Evolutionary conservation across 2,329 filamentous ascomycete species (phyloP).

Genomic region (Drechslerella stenobrocha): DNA sequence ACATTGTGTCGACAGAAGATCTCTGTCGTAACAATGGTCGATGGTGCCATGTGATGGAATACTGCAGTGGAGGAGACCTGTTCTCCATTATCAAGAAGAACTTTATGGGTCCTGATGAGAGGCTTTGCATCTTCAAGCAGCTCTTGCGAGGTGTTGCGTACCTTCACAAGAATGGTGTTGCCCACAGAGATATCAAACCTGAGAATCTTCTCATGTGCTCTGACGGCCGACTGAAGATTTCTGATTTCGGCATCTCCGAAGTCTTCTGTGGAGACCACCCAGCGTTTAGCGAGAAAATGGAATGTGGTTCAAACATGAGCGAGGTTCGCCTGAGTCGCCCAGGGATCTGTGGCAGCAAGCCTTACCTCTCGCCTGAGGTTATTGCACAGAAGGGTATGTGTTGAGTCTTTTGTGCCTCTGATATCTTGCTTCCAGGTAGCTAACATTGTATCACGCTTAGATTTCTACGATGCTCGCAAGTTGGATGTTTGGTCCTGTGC

Average conservation of each 20-base stretch:
- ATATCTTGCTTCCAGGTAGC: slow-evolving; percentile 12
- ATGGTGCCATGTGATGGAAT: slow-evolving; percentile 94
- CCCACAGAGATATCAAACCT: slow-evolving; percentile 86
- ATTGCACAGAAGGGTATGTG: slow-evolving; percentile 67
- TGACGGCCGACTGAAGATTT: slow-evolving; percentile 83
- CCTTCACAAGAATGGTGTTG: slow-evolving; percentile 79
- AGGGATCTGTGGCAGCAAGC: slow-evolving; percentile 80
- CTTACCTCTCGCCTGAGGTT: slow-evolving; percentile 86
- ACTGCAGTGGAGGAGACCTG: slow-evolving; percentile 79
- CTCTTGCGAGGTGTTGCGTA: slow-evolving; percentile 79
- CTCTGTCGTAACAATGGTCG: slow-evolving; percentile 71
- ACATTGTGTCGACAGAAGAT: slow-evolving; percentile 78
- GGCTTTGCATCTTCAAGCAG: slow-evolving; percentile 86
- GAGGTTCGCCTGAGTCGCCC: slow-evolving; percentile 72
- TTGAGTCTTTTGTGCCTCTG: slow-evolving; percentile 10
- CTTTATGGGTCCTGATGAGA: slow-evolving; percentile 70
- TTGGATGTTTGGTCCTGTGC: slow-evolving; percentile 86
- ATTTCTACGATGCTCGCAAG: slow-evolving; percentile 71
- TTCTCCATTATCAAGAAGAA: slow-evolving; percentile 73
- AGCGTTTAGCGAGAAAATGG: slow-evolving; percentile 71
- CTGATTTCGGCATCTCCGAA: slow-evolving; percentile 87
- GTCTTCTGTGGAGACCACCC: slow-evolving; percentile 82
- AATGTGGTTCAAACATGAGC: slow-evolving; percentile 73
- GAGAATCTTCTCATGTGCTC: slow-evolving; percentile 81
- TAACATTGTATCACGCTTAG: slow-evolving; percentile 52